These are phyloP conservation scores for Globisporangium acanthophoron DNA, from an alignment of 352 stramenopile genomes.

Conservation along the genomic window DNA sequence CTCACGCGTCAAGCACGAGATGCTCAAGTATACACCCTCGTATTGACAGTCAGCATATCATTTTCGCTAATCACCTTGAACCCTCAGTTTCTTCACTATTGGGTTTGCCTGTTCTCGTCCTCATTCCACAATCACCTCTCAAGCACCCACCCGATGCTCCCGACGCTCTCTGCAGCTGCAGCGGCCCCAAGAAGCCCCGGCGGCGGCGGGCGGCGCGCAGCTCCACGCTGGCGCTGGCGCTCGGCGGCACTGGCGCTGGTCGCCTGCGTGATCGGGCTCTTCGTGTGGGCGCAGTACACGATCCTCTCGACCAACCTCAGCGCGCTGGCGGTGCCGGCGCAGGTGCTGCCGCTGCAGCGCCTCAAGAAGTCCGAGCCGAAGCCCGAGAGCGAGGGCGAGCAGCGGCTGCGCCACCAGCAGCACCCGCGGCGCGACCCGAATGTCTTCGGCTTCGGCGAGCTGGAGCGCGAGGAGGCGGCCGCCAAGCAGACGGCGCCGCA, in stretches of 20 bases:
- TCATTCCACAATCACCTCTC: not conserved
- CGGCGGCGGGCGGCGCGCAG: constrained; percentile 13
- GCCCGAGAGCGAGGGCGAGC: not conserved
- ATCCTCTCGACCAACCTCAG: constrained; percentile 35
- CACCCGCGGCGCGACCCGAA: not conserved
- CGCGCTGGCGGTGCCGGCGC: constrained; percentile 14
- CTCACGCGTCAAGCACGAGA: too few relatives aligned
- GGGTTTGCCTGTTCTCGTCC: not conserved
- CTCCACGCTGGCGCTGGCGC: constrained; percentile 16
- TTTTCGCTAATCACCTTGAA: not conserved
- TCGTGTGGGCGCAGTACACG: constrained; percentile 54
- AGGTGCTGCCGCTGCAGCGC: not conserved
- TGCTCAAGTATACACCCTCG: too few relatives aligned
- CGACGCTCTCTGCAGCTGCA: not conserved
- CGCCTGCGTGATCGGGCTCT: constrained; percentile 20
- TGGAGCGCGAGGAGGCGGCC: not conserved
- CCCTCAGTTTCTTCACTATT: not conserved
- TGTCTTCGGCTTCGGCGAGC: constrained; percentile 10
- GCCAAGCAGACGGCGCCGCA: constrained; percentile 11
- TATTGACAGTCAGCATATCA: not conserved
- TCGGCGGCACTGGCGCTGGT: constrained; percentile 9
- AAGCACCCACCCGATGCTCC: not conserved
- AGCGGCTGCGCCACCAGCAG: constrained; percentile 3
- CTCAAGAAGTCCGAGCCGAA: constrained; percentile 4
- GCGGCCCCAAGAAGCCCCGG: not conserved